Evolutionary conservation across 495 filamentous ascomycete species (phyloP).

Genomic region (Penicillium manginii): DNA sequence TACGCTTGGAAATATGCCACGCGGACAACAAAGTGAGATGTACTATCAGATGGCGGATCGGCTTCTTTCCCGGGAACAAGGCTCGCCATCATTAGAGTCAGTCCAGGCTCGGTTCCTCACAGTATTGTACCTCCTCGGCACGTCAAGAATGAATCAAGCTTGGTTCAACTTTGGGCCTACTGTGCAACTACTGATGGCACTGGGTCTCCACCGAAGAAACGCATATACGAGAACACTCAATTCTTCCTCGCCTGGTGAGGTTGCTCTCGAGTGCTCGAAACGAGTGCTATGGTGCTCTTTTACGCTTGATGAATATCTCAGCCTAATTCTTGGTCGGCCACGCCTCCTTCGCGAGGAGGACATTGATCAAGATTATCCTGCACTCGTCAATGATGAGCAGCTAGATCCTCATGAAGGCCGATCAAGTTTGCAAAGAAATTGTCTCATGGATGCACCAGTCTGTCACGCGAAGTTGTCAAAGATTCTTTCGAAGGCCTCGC

Average conservation of each 20-base stretch:
- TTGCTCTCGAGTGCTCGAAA: conserved; percentile 24
- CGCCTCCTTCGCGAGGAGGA: conserved; percentile 33
- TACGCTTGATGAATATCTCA: conserved; percentile 36
- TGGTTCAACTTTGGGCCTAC: conserved; percentile 37
- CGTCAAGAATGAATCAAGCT: conserved; percentile 32
- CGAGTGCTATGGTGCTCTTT: conserved; percentile 37
- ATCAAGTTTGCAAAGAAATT: conserved; percentile 21
- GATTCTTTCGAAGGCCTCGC: conserved; percentile 27
- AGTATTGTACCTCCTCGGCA: conserved; percentile 32
- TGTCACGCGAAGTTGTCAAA: conserved; percentile 31
- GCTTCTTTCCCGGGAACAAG: conserved; percentile 23
- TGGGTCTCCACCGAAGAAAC: conserved; percentile 30
- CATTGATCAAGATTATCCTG: conserved; percentile 29
- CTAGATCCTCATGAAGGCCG: conserved; percentile 1
- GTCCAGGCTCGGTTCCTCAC: conserved; percentile 33
- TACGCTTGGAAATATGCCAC: conserved; percentile 9
- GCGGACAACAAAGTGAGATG: conserved; percentile 26
- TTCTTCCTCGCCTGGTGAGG: neutral
- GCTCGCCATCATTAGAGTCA: conserved; percentile 24
- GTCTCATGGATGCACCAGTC: conserved; percentile 34
- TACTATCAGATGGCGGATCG: conserved; percentile 31
- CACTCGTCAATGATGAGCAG: conserved; percentile 29
- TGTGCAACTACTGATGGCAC: conserved; percentile 35
- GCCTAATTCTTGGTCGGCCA: conserved; percentile 33
- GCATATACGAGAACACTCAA: neutral